Evolutionary conservation across 257 asterid genomes (phyloP).

Genomic region (Schizonepeta tenuifolia): DNA sequence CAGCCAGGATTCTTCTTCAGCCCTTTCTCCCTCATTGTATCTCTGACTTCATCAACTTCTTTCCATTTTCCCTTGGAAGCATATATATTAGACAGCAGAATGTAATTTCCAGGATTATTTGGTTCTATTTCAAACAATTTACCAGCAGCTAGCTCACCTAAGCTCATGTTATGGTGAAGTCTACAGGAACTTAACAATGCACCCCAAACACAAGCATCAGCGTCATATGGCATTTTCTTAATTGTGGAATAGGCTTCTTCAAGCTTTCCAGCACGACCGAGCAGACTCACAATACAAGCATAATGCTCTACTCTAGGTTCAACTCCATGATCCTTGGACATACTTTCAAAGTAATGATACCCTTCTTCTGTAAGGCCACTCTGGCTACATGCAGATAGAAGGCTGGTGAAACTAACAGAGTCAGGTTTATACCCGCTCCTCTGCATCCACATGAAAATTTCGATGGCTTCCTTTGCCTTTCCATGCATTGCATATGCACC

Average conservation of each 20-base stretch:
- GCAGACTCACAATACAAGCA: constrained; percentile 83
- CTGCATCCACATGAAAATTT: constrained; percentile 56
- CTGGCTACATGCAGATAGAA: constrained; percentile 86
- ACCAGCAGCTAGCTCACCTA: constrained; percentile 84
- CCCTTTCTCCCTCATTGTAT: constrained; percentile 67
- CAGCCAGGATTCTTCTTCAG: constrained; percentile 86
- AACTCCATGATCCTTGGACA: constrained; percentile 63
- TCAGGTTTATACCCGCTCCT: constrained; percentile 72
- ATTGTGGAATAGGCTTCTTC: constrained; percentile 74
- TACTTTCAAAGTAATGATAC: constrained; percentile 57
- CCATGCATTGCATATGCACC: constrained; percentile 94
- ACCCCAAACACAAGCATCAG: constrained; percentile 97
- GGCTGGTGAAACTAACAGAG: constrained; percentile 74
- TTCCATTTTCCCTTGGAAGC: constrained; percentile 82
- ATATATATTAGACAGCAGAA: constrained; percentile 80
- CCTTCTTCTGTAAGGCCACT: constrained; percentile 74
- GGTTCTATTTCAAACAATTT: constrained; percentile 82
- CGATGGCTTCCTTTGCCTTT: constrained; percentile 66
- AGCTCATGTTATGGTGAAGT: constrained; percentile 59
- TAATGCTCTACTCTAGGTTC: constrained; percentile 79
- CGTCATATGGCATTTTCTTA: constrained; percentile 71
- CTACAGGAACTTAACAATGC: constrained; percentile 84
- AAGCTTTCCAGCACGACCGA: constrained; percentile 91
- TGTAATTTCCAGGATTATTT: constrained; percentile 75
- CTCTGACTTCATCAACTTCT: constrained; percentile 70